Base-by-base conservation (phyloP, 371 early-diverging fungal genomes). In the Lichtheimia corymbifera region DNA sequence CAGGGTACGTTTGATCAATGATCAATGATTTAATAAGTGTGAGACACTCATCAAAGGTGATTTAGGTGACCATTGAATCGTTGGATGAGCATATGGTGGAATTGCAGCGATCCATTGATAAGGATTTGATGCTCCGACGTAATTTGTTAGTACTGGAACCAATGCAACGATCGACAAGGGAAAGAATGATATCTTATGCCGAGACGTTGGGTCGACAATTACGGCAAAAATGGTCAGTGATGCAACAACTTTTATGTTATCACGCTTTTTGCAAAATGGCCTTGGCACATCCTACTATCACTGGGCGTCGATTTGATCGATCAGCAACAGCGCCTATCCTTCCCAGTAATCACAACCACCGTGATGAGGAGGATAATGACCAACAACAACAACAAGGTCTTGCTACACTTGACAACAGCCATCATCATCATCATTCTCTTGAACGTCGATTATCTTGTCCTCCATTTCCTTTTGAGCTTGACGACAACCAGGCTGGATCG, bases 201-300 rank as follows among this genome's bases (percentile, higher is more conserved):
- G 82, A 83, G 4, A 62, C 63, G 5, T 69, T 86, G 4, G 84
- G 88, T 0, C 77, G 71, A 58, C 76, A 82, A 25, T 62, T 91
- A 5, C 79, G 76, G 52, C 70, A 68, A 13, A 74, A 83, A 35
- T 81, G 85, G 40, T 62, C 90, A 24, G 75, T 80, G 30, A 68
- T 88, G 49, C 88, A 87, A 45, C 74, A 83, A 22, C 61, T 88
- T 14, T 80, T 82, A 25, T 92, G 92, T 60, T 92, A 89, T 69
- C 72, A 83, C 14, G 88, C 88, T 35, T 86, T 84, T 55, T 56
- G 91, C 18, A 85, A 89, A 43, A 44, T 30, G 13, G 56, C 50
- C 11, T 44, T 63, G 4, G 5, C n/a, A 14, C 22, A n/a, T 47
- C 47, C 47, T 17, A 47, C n/a, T 47, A 47, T 47, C 17, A 18